These are phyloP conservation scores for Ustilago crameri DNA, from an alignment of 1,284 basidiomycete genomes.

Conservation along the genomic window DNA sequence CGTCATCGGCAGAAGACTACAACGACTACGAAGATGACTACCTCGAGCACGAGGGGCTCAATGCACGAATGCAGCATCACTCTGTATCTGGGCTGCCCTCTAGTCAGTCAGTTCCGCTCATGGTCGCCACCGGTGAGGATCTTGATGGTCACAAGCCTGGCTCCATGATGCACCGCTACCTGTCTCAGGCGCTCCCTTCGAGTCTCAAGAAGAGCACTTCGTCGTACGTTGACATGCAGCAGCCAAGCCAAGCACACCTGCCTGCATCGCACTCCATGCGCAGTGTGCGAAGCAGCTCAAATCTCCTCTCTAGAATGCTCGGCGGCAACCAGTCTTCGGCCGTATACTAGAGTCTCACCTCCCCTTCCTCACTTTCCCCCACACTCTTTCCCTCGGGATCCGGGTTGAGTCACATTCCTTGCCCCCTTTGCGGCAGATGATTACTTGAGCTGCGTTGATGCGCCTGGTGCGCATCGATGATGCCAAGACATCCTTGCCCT, in stretches of 20 bases:
- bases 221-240: conserved; percentile 50
- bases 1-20: conserved; percentile 63
- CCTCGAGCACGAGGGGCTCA: conserved; percentile 52
- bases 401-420: conserved; percentile 33
- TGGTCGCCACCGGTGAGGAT: conserved; percentile 39
- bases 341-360: conserved; percentile 30
- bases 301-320: conserved; percentile 58
- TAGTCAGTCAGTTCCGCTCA: conserved; percentile 37
- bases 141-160: conserved; percentile 42
- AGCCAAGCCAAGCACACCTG: conserved; percentile 47
- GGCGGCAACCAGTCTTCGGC: conserved; percentile 46
- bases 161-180: conserved; percentile 58
- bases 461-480: conserved; percentile 28
- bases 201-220: conserved; percentile 56
- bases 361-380: conserved; percentile 10
- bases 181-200: conserved; percentile 55
- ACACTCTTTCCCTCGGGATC: conserved; percentile 36
- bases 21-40: conserved; percentile 63
- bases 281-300: conserved; percentile 57
- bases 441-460: conserved; percentile 4
- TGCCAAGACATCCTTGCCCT: not conserved
- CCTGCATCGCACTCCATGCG: conserved; percentile 47
- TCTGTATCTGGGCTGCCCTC: conserved; percentile 31
- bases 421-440: conserved; percentile 10
- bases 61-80: conserved; percentile 50